phyloP scores from a whole-genome alignment of 1,284 basidiomycete species.

The Neotropicomus parvogracilis region DNA sequence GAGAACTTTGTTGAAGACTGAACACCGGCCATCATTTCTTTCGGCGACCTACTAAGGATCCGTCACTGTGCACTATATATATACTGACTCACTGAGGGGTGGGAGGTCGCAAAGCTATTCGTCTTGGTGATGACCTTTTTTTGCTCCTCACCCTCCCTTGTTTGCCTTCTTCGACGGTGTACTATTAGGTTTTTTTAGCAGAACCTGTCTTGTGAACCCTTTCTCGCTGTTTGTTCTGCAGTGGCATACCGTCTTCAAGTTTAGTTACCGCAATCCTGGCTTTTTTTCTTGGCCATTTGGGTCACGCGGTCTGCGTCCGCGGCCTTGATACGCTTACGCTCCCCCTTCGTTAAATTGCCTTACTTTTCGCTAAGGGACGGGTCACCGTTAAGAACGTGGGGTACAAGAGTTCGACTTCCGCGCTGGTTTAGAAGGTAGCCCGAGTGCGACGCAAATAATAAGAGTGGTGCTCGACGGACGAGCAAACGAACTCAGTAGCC shows the following conservation, averaged over 20 bases:
- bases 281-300: constrained; percentile 87
- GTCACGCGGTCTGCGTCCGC: constrained; percentile 75
- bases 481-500: no score
- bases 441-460: no score
- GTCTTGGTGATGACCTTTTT: constrained; percentile 50
- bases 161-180: constrained; percentile 42
- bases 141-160: constrained; percentile 57
- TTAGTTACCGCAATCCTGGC: constrained; percentile 50
- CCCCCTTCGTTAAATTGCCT: constrained; percentile 73
- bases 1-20: not conserved
- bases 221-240: constrained; percentile 40
- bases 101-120: constrained; percentile 40
- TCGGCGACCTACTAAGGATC: no score
- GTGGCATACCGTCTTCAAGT: constrained; percentile 41
- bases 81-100: no score
- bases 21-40: no score
- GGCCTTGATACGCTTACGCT: constrained; percentile 79
- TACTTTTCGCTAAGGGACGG: constrained; percentile 76
- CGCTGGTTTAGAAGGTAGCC: constrained; percentile 11
- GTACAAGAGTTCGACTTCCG: constrained; percentile 13
- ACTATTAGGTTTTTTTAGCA: constrained; percentile 31
- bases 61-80: no score
- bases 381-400: constrained; percentile 67
- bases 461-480: no score
- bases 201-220: constrained; percentile 48